Percentiles rank a stretch among this genome's conserved stretches.
These are phyloP conservation scores for Phytophthora hybrid DNA, from an alignment of 352 stramenopile genomes.

Conservation along the genomic window DNA sequence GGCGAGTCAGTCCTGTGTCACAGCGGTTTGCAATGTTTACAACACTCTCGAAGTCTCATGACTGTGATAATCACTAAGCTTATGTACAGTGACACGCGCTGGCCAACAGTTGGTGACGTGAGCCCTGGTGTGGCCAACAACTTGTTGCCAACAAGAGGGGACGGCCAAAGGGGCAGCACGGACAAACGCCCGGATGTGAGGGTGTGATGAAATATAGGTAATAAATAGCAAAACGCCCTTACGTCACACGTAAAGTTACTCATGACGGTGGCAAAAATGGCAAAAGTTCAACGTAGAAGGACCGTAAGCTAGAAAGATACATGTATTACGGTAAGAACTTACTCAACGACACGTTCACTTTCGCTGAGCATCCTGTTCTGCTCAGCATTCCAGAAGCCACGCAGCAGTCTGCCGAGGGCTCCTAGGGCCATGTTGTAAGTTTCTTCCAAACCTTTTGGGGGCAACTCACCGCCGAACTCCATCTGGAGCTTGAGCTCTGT, in stretches of 20 bases:
- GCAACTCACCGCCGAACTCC: background rate
- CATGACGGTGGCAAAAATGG: too few relatives aligned
- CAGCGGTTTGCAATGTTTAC: conserved; percentile 10
- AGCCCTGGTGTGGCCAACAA: conserved; percentile 5
- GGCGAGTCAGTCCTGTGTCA: background rate
- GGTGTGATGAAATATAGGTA: too few relatives aligned
- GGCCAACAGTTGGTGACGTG: conserved; percentile 20
- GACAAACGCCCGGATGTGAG: background rate
- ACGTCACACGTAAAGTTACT: too few relatives aligned
- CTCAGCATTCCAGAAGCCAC: background rate
- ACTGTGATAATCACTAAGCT: conserved; percentile 6
- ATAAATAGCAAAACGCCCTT: too few relatives aligned
- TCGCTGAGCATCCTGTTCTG: conserved; percentile 1
- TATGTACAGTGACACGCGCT: background rate
- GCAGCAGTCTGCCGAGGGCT: conserved; percentile 3
- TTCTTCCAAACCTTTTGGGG: background rate
- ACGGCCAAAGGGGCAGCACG: background rate
- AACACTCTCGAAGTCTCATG: background rate
- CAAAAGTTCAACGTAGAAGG: too few relatives aligned
- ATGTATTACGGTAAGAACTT: background rate
- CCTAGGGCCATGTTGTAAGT: conserved; percentile 4
- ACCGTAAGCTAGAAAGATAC: too few relatives aligned
- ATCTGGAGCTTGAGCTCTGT: conserved; percentile 20
- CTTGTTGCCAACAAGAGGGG: background rate
- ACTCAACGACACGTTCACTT: background rate